phyloP scores from a whole-genome alignment of 2,329 filamentous ascomycete species.

The Coleophoma cylindrospora region DNA sequence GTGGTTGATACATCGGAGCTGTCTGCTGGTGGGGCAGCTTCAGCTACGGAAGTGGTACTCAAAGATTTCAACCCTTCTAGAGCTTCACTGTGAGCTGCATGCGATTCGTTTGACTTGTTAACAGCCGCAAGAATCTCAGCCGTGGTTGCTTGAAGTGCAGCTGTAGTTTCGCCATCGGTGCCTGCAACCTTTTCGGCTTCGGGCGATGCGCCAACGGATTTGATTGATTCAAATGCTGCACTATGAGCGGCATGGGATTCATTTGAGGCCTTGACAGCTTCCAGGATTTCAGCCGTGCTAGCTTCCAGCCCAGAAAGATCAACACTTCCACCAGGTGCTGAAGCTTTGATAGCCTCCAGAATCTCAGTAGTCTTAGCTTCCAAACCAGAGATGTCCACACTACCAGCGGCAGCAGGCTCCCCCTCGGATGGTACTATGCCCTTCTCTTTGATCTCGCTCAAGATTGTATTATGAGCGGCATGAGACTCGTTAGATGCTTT shows the following conservation, averaged over 20 bases:
- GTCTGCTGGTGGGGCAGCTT: not conserved
- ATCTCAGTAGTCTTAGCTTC: not conserved
- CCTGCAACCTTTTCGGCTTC: not conserved
- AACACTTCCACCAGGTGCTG: not conserved
- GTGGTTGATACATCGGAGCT: not conserved
- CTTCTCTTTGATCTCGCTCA: not conserved
- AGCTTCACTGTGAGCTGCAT: conserved; percentile 1
- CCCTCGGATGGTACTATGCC: not conserved
- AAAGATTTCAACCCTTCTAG: conserved; percentile 1
- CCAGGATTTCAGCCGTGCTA: not conserved
- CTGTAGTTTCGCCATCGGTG: not conserved
- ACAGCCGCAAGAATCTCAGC: conserved; percentile 8
- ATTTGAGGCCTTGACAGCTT: conserved; percentile 1
- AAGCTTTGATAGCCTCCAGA: not conserved
- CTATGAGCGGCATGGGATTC: not conserved
- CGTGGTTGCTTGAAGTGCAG: not conserved
- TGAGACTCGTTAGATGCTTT: conserved; percentile 1
- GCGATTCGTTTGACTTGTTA: conserved; percentile 8
- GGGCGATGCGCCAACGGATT: not conserved
- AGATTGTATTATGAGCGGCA: not conserved
- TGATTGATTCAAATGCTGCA: not conserved
- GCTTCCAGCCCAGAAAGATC: not conserved
- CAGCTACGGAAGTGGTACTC: not conserved
- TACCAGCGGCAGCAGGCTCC: not conserved
- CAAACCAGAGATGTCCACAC: not conserved